These are phyloP conservation scores for Cylindrotheca fusiformis DNA, from an alignment of 108 stramenopile species.

Conservation along the genomic window DNA sequence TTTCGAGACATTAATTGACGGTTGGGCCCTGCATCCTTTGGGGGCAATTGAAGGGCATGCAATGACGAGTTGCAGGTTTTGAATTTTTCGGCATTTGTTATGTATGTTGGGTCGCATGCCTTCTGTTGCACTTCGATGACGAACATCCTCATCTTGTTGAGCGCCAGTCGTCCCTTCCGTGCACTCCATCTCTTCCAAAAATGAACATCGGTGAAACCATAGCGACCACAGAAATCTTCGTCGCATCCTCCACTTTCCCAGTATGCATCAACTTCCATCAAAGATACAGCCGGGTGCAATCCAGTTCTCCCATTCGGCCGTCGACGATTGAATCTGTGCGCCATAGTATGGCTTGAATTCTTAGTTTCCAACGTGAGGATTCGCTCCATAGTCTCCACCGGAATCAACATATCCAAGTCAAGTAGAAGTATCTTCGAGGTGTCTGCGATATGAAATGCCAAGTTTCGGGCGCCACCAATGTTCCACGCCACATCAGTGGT, in stretches of 20 bases:
- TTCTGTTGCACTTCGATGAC: conserved; percentile 6
- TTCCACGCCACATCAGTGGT: conserved; percentile 19
- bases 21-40: conserved; percentile 7
- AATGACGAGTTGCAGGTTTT: conserved; percentile 6
- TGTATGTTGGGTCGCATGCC: conserved; percentile 11
- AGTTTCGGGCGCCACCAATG: conserved; percentile 29
- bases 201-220: conserved; percentile 30
- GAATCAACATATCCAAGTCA: conserved; percentile 28
- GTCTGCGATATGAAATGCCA: conserved; percentile 29
- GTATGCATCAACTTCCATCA: conserved; percentile 15
- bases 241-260: conserved; percentile 33
- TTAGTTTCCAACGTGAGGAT: conserved; percentile 9
- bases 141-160: conserved; percentile 12
- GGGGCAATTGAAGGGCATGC: conserved; percentile 6
- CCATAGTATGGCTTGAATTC: conserved; percentile 2
- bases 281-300: conserved; percentile 15
- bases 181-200: conserved; percentile 30
- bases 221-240: conserved; percentile 31
- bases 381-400: conserved; percentile 5
- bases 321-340: conserved; percentile 27
- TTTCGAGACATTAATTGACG: conserved; percentile 14
- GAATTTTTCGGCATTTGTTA: background rate
- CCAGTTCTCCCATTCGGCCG: background rate
- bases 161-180: background rate
- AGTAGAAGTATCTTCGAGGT: conserved; percentile 12